Percentiles rank a stretch among this genome's conserved stretches.
These are phyloP conservation scores for Aspergillus indologenus DNA, from an alignment of 495 filamentous ascomycete genomes.

Conservation along the genomic window DNA sequence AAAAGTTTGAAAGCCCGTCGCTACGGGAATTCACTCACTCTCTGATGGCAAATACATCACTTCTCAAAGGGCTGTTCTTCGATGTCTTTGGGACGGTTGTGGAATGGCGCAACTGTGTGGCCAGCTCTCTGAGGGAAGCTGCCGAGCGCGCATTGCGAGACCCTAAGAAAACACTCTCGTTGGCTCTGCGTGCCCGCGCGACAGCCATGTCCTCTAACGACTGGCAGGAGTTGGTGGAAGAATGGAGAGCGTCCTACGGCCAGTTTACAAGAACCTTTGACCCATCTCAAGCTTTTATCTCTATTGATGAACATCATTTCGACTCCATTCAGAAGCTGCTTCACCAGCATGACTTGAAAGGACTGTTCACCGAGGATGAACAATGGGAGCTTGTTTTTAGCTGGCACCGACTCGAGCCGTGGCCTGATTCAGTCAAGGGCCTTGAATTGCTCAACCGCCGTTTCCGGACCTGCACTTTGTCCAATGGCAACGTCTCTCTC, in stretches of 20 bases:
- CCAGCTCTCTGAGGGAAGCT: constrained; percentile 42
- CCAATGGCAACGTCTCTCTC: constrained; percentile 69
- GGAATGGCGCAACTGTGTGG: constrained; percentile 64
- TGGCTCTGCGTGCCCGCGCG: constrained; percentile 44
- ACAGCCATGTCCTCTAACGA: constrained; percentile 49
- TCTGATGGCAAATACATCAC: constrained; percentile 30
- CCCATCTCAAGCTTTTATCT: constrained; percentile 45
- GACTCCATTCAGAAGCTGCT: constrained; percentile 58
- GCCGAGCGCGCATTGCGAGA: constrained; percentile 40
- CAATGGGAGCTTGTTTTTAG: constrained; percentile 52
- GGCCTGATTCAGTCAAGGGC: constrained; percentile 60
- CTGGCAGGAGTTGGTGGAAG: constrained; percentile 60
- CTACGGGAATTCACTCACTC: neutral
- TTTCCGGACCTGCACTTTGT: constrained; percentile 62
- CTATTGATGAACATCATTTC: constrained; percentile 68
- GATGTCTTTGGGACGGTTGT: constrained; percentile 77
- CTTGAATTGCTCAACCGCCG: constrained; percentile 51
- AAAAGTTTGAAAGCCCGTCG: too few species aligned
- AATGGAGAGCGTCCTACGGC: constrained; percentile 66
- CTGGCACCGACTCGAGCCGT: constrained; percentile 72
- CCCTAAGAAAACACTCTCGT: constrained; percentile 42
- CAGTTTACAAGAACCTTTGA: constrained; percentile 54
- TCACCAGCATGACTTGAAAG: constrained; percentile 47
- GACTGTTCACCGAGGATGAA: constrained; percentile 59
- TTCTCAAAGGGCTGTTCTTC: constrained; percentile 53